Evolutionary conservation across 306 rosid species (phyloP), one percentile per base, ranked within the genome.

Genomic region (Cucurbita argyrosperma): DNA sequence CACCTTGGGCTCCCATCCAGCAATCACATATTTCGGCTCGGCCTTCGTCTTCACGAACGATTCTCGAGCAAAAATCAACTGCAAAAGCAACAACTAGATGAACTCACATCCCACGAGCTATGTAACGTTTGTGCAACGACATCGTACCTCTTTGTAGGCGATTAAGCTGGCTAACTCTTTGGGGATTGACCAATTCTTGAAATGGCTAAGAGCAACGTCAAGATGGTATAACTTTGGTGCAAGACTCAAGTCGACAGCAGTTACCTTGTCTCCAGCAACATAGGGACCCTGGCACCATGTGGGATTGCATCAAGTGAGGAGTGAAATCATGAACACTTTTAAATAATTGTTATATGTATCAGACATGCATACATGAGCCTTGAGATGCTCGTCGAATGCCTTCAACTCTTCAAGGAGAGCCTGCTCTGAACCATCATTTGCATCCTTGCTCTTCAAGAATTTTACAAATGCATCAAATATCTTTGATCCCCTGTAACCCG

Each of bases 221-320:
- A 95, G 84, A 84, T 95, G 99, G 87, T 81, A 84, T 50, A 95
- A 80, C 79, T 94, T 95, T 70, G 99, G 97, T 56, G 92, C 99
- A 87, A 95, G 80, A 76, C 92, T 85, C 79, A 94, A 79, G 81
- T 95, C 99, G 51, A 81, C 96, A 50, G 96, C 96, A 59, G 88
- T 85, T 77, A 91, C 54, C 76, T 89, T 95, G 82, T 84, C 90
- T 58, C 99, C 97, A 57, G 96, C 91, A 84, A 91, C 75, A 85
- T 82, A 89, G 1, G 97, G 96, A 74, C 99, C 96, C 97, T 94
- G 83, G 65, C 81, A 59, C 47, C 35, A 68, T 14, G 64, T 71
- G 82, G 78, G 81, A 58, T 18, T 57, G 83, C 55, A 18, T 40
- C 53, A 51, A 2, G 19, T 49, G 65, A 54, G 16, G 55, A 52